Evolutionary conservation across 1,284 basidiomycete species (phyloP).

Genomic region (Schizophyllum amplum): DNA sequence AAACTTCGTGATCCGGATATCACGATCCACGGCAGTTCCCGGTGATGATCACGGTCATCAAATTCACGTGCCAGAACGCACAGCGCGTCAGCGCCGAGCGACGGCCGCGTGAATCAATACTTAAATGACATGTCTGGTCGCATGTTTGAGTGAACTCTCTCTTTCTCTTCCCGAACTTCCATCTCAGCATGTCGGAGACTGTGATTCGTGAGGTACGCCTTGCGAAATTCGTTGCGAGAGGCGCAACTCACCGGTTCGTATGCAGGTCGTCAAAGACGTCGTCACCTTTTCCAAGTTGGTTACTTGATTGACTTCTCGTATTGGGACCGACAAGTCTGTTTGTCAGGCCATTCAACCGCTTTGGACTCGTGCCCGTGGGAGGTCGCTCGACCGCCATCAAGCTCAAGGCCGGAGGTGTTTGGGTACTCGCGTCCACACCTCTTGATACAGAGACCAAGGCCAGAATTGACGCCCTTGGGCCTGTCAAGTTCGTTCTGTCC

Average conservation of each 20-base stretch:
- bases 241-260: constrained; percentile 1
- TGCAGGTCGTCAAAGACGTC: constrained; percentile 50
- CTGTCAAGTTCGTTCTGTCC: constrained; percentile 53
- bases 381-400: constrained; percentile 81
- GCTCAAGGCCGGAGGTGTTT: constrained; percentile 65
- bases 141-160: not conserved
- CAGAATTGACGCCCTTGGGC: constrained; percentile 67
- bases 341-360: constrained; percentile 60
- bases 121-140: too few species aligned
- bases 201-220: constrained; percentile 35
- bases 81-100: too few species aligned
- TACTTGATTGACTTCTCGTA: constrained; percentile 1
- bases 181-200: constrained; percentile 23
- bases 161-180: not conserved
- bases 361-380: constrained; percentile 64
- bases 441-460: constrained; percentile 65
- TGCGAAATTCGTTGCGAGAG: too few species aligned
- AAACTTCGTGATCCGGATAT: not conserved
- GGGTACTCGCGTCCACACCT: constrained; percentile 83
- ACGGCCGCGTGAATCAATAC: too few species aligned
- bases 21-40: too few species aligned
- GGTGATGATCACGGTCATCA: too few species aligned
- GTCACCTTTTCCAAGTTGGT: constrained; percentile 68
- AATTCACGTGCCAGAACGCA: too few species aligned
- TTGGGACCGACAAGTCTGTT: not conserved